Base-by-base conservation (phyloP, 2,329 filamentous ascomycete genomes). In the Claviceps purpurea region DNA sequence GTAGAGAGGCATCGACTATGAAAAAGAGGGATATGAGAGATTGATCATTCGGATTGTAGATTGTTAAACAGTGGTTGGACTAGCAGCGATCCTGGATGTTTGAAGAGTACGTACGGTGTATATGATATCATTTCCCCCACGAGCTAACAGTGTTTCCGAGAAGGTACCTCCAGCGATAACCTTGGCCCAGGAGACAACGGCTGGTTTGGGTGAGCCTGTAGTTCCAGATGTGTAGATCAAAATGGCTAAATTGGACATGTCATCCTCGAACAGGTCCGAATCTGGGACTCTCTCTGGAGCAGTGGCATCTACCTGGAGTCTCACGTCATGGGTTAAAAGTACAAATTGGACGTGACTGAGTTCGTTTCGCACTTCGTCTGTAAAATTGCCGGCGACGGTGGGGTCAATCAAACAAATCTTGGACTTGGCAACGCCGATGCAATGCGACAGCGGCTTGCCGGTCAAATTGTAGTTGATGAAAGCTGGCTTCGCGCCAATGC, bases 221-320 rank as follows among this genome's bases (percentile, higher is more conserved):
- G 89, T 94, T 18, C 89, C 89, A 34, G 84, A 89, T 0, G 89
- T 94, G 65, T 87, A 94, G 58, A 95, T 90, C 56, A 95, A 75
- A 45, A 85, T 74, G 1, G 79, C 84, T 70, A 88, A 80, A 53
- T 81, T 76, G 7, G 74, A 68, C 6, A 70, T 61, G 18, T 70
- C 67, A 52, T 74, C 65, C 16, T 79, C 74, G 47, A 69, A 66
- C 54, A 82, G 75, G 46, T 73, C 67, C 46, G 73, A 66, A 65
- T 88, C 78, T 13, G 83, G 74, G 38, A 77, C 74, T 5, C 85
- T 76, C 22, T 73, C 62, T 1, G 79, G 72, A 1, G 75, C 67
- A 14, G 72, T 75, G 1, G 72, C 68, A 38, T 73, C 57, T 20
- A 81, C 75, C 49, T 82, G 71, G 1, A 71, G 66, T 58, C 84